Percentiles rank a stretch among this genome's conserved stretches.
These are phyloP conservation scores for Chaetomium cochliodes DNA, from an alignment of 495 filamentous ascomycete species.

Conservation along the genomic window DNA sequence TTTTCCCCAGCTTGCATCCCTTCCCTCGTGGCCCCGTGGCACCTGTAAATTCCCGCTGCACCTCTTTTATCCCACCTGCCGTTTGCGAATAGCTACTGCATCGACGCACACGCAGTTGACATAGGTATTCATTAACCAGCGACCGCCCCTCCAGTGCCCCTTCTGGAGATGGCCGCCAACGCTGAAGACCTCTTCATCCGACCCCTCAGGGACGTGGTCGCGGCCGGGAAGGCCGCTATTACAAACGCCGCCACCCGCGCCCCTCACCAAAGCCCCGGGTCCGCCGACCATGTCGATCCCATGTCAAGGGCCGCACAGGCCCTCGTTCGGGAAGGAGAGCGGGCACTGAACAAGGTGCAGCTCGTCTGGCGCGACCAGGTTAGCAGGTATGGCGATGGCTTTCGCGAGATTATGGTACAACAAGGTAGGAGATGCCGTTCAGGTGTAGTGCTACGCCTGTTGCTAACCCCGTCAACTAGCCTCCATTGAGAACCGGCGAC, in stretches of 20 bases:
- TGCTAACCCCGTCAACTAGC: conserved; percentile 13
- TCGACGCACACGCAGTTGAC: neutral
- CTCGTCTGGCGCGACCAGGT: conserved; percentile 39
- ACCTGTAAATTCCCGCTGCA: neutral
- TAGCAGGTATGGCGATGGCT: conserved; percentile 37
- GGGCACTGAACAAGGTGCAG: conserved; percentile 37
- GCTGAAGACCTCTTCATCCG: conserved; percentile 41
- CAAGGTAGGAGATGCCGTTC: conserved; percentile 30
- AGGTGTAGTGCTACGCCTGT: neutral
- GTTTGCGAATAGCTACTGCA: neutral
- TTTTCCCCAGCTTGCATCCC: neutral
- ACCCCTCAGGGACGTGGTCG: conserved; percentile 40
- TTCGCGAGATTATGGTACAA: conserved; percentile 37
- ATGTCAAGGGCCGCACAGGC: conserved; percentile 37
- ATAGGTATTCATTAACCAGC: neutral
- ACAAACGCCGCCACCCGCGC: conserved; percentile 34
- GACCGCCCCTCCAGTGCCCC: too few species aligned
- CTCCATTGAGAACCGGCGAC: conserved; percentile 35
- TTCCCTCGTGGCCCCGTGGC: neutral
- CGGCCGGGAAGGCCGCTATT: conserved; percentile 35
- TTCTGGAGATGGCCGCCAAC: conserved; percentile 34
- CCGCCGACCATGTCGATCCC: conserved; percentile 19
- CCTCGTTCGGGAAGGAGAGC: conserved; percentile 38
- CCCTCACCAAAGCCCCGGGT: conserved; percentile 19
- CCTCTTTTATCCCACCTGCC: neutral